Base-by-base conservation (phyloP, 2,329 filamentous ascomycete genomes). In the Colletotrichum chrysophilum region DNA sequence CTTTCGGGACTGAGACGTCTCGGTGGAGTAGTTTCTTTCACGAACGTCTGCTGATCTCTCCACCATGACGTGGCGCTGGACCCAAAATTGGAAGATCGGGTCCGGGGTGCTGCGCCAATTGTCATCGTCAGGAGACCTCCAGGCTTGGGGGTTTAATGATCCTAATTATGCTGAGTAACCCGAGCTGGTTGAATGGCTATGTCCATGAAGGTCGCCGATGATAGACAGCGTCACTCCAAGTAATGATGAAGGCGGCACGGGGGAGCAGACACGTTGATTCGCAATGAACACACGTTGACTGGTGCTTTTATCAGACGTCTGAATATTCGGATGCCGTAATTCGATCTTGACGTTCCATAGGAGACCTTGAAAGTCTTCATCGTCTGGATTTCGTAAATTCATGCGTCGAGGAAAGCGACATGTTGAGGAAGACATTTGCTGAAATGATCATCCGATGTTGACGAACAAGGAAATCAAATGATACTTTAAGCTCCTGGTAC, bases 331-430 rank as follows among this genome's bases (percentile, higher is more conserved):
- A 9, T 43, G 2, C 38, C 4, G 9, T 43, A 10, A 10, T n/a
- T 43, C 9, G 18, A 43, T 18, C 9, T 5, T 12, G 9, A n/a
- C 5, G 3, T n/a, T n/a, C 1, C 38, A 43, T 43, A 6, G 12
- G 18, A n/a, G 5, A n/a, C 18, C 38, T 10, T 1, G 18, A 3
- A 6, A 43, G 38, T n/a, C 9, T n/a, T 6, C 0, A 4, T 43
- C 5, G 18, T 48, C 9, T 48, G 38, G 18, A n/a, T 7, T n/a
- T 10, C 18, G 9, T 12, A 12, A n/a, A n/a, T n/a, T 10, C 18
- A 10, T 7, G 18, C 18, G 38, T 4, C 38, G 18, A 48, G 18
- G 38, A n/a, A n/a, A 43, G 38, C 38, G 18, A 12, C 18, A 6
- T n/a, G n/a, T n/a, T n/a, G n/a, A 12, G 18, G 18, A 48, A 10